Evolutionary conservation across 371 early-diverging fungal species (phyloP).

Genomic region (Rhizopus stolonifer): DNA sequence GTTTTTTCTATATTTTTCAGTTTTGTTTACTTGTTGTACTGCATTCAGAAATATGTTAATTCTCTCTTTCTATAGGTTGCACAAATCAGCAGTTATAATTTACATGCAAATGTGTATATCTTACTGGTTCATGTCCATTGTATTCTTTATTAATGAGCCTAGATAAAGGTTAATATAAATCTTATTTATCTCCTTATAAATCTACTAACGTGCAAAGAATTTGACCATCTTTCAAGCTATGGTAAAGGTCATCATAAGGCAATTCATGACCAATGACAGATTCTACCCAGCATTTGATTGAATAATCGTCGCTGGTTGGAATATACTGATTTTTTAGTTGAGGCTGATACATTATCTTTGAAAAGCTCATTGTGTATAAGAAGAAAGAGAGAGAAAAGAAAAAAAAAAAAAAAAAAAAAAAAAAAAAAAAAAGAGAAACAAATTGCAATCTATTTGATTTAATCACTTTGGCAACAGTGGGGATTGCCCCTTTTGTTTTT

Average conservation of each 20-base stretch:
- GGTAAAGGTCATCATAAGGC: constrained; percentile 49
- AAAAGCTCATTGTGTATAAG: constrained; percentile 2
- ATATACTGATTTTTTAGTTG: constrained; percentile 9
- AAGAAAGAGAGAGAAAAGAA: neutral
- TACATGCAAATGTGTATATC: neutral
- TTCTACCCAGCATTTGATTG: constrained; percentile 58
- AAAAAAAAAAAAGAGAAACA: neutral
- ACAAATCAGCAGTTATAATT: neutral
- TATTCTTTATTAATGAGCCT: neutral
- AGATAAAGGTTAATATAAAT: neutral
- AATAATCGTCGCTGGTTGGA: constrained; percentile 3
- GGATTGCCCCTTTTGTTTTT: neutral
- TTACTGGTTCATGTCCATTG: neutral
- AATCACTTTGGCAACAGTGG: neutral
- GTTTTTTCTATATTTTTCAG: neutral
- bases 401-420: neutral
- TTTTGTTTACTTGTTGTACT: constrained; percentile 22
- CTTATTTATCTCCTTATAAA: neutral
- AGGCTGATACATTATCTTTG: constrained; percentile 5
- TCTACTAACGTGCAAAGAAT: constrained; percentile 73
- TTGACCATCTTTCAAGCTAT: constrained; percentile 77
- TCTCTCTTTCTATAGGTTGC: constrained; percentile 20
- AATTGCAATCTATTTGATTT: neutral
- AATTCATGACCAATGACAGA: constrained; percentile 44
- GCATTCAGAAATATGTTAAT: constrained; percentile 27